These are phyloP conservation scores for Xerocomus amazonicus DNA, from an alignment of 1,284 basidiomycete species.

Conservation along the genomic window DNA sequence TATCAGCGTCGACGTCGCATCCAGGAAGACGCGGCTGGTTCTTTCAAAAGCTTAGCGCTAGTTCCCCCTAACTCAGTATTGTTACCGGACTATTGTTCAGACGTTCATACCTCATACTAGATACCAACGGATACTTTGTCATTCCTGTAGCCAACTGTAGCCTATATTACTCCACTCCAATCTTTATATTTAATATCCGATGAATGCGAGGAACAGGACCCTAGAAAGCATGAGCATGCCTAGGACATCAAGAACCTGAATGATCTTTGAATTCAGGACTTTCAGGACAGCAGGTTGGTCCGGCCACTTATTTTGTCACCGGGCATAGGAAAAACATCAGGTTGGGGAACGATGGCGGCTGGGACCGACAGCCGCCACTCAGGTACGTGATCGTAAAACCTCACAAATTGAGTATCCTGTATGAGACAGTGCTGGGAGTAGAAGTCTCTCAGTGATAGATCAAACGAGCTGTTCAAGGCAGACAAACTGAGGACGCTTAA, in stretches of 20 bases:
- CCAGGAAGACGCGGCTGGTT: slow-evolving; percentile 21
- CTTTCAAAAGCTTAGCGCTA: slow-evolving; percentile 11
- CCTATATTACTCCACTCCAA: neutral
- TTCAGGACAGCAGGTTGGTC: no score
- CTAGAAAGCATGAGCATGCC: no score
- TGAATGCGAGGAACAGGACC: no score
- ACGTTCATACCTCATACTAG: neutral
- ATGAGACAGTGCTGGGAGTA: neutral
- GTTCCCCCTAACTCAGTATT: neutral
- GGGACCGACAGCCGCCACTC: neutral
- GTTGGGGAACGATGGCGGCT: neutral
- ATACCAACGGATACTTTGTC: no score
- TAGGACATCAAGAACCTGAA: no score
- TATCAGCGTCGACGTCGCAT: neutral
- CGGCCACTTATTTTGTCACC: no score
- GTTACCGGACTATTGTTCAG: neutral
- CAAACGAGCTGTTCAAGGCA: neutral
- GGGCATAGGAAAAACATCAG: no score
- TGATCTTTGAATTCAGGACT: no score
- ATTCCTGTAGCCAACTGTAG: neutral
- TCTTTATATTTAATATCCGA: no score
- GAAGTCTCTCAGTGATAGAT: neutral
- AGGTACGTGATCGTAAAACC: neutral
- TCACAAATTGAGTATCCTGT: slow-evolving; percentile 2
- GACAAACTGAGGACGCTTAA: neutral